Evolutionary conservation across 345 rosid genomes (phyloP).

Genomic region (Rhodamnia argentea): DNA sequence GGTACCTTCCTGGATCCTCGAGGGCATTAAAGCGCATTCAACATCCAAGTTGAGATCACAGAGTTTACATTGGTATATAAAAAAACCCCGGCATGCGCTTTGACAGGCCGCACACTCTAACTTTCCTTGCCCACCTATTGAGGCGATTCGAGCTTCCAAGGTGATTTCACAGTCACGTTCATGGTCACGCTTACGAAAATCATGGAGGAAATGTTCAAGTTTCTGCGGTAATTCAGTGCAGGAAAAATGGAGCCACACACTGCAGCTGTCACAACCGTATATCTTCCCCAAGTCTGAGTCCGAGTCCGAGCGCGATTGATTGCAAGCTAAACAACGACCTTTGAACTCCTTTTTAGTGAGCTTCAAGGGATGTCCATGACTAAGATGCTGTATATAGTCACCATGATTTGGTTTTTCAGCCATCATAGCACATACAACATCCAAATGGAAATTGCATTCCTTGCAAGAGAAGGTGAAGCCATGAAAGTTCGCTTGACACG

Average conservation of each 20-base stretch:
- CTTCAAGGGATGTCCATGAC: not conserved
- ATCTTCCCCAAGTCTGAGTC: accelerated
- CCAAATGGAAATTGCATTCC: not conserved
- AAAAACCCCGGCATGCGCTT: accelerated
- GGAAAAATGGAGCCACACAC: not conserved
- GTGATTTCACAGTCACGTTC: not conserved
- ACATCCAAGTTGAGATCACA: accelerated
- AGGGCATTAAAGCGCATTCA: not conserved
- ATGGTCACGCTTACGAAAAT: not conserved
- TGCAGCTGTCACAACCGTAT: not conserved
- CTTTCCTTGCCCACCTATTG: not conserved
- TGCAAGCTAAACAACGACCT: not conserved
- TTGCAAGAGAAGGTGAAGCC: not conserved
- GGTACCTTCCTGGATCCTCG: not conserved
- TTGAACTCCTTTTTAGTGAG: not conserved
- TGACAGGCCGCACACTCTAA: not conserved
- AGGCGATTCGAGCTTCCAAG: not conserved
- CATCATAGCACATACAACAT: not conserved
- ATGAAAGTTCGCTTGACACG: accelerated
- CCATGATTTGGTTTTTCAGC: not conserved
- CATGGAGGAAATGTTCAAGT: not conserved
- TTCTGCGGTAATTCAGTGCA: not conserved
- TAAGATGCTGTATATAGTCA: not conserved
- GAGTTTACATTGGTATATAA: not conserved
- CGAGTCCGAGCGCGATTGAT: accelerated